These are phyloP conservation scores for Monosporascus sp. DNA, from an alignment of 2,329 filamentous ascomycete genomes.

Conservation along the genomic window DNA sequence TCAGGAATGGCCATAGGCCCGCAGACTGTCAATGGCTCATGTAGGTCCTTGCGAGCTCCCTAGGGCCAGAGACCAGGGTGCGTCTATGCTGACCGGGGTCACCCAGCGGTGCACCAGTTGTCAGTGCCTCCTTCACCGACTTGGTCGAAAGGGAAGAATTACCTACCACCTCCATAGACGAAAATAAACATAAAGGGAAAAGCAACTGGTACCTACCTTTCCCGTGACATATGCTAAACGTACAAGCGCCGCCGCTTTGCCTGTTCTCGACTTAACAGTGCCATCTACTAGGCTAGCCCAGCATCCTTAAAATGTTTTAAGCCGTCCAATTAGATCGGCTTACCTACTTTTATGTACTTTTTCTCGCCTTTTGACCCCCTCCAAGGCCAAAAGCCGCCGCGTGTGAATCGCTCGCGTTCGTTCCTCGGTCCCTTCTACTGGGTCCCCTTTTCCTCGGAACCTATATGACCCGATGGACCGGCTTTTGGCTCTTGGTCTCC, in stretches of 20 bases:
- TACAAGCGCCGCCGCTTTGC: constrained; percentile 3
- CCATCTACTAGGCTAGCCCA: not conserved
- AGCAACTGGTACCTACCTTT: not conserved
- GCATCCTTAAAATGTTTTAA: not conserved
- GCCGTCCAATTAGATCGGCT: not conserved
- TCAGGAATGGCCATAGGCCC: constrained; percentile 19
- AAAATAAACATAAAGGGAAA: not conserved
- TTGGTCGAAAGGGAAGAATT: constrained; percentile 20
- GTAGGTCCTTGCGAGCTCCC: constrained; percentile 21
- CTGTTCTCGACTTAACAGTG: not conserved
- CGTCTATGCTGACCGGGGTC: constrained; percentile 19
- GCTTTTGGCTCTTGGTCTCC: constrained; percentile 13
- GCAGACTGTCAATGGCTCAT: constrained; percentile 19
- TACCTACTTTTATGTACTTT: not conserved
- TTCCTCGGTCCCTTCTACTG: constrained; percentile 14
- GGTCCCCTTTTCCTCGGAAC: constrained; percentile 18
- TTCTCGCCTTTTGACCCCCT: constrained; percentile 3
- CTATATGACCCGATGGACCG: constrained; percentile 16
- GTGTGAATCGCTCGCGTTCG: constrained; percentile 24
- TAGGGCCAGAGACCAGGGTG: constrained; percentile 22
- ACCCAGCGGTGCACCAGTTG: constrained; percentile 29
- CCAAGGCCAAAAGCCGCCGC: not conserved
- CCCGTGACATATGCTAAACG: not conserved
- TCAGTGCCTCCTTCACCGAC: constrained; percentile 39
- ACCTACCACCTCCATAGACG: no score